A percentile compares a stretch with the other conserved stretches of the same genome.
Conservation (phyloP, 345 rosid species). For the Populus simonii region DNA sequence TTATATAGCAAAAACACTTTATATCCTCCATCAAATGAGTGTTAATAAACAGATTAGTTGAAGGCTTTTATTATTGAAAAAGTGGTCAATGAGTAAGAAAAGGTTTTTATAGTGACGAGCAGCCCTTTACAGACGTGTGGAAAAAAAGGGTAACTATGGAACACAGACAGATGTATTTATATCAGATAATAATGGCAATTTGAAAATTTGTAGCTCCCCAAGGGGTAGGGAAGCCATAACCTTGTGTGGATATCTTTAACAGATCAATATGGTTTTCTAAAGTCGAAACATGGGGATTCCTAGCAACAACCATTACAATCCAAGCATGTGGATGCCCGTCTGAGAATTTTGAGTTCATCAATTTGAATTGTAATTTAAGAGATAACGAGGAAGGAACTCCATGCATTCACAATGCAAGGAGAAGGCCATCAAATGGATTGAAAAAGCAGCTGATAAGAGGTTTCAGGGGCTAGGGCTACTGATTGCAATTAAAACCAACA, state of each 20-base stretch:
- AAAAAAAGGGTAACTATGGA: neutral
- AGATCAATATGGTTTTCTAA: neutral
- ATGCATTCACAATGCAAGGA: neutral
- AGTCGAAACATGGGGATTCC: neutral
- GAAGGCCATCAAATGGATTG: neutral
- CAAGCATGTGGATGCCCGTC: neutral
- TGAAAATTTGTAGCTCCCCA: neutral
- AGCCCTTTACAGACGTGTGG: neutral
- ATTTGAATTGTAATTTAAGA: neutral
- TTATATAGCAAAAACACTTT: neutral
- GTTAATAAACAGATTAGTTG: neutral
- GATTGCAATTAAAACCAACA: neutral
- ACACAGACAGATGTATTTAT: neutral
- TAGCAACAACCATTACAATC: neutral
- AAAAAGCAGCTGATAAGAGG: neutral
- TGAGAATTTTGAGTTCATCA: neutral
- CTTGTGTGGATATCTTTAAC: neutral
- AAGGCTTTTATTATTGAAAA: neutral
- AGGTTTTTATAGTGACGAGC: neutral
- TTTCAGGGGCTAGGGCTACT: neutral
- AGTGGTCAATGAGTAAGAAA: neutral
- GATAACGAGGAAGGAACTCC: neutral
- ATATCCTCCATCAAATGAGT: neutral
- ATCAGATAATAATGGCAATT: neutral
- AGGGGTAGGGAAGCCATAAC: neutral